Base-by-base conservation (phyloP, 2,329 filamentous ascomycete genomes). In the Trichoderma semiorbis region DNA sequence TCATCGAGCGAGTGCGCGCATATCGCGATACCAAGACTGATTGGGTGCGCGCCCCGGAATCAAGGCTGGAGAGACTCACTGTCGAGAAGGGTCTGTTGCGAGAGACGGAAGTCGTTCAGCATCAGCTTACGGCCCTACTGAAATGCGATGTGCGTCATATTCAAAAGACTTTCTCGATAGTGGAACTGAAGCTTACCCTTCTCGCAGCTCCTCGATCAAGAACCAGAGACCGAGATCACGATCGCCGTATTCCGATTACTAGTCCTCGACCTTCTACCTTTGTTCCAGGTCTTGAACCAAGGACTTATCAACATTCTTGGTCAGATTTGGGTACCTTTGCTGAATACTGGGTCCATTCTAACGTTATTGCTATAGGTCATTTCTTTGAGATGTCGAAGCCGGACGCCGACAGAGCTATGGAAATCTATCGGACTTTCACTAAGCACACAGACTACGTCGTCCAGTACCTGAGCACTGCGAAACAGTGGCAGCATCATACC, bases 321-420 rank as follows among this genome's bases (percentile, higher is more conserved):
- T 97, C 85, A 75, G 89, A 78, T 67, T 72, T 73, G 7, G 6
- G 21, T 60, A 16, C 4, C 36, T 28, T 10, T 7, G n/a, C 26
- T 16, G 34, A 3, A 24, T 12, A 6, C 73, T 72, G 11, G 8
- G 28, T 1, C 30, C 10, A 28, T 55, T 26, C 71, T 72, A 64
- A 69, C 57, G 21, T 16, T 16, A 58, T 57, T 28, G 3, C 12
- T 34, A 36, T 74, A 97, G 94, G 96, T 77, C 93, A 97, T 81
- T 99, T 98, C 82, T 99, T 99, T 78, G 96, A 99, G 83, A 95
- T 99, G 92, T 98, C 96, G 65, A 93, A 93, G 78, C 88, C 93
- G 30, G 96, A 99, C 81, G 97, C 96, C 72, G 94, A 98, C 80
- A 89, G 95, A 74, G 94, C 96, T 71, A 90, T 99, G 83, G 88